Conservation (phyloP, 106 monocot genomes). For the Dendrobium catenatum region DNA sequence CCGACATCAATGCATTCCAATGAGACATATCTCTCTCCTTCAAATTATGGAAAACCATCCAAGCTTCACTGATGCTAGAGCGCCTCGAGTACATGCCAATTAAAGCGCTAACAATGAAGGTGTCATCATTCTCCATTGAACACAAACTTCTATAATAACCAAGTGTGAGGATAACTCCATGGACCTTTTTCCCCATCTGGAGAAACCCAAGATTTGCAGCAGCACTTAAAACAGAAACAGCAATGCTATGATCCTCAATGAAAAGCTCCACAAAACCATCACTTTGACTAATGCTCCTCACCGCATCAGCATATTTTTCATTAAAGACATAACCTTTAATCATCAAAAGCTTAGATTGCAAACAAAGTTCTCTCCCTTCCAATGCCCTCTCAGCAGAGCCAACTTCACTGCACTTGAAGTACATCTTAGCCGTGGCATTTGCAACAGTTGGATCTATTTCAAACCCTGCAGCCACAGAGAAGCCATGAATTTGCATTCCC, state of each 20-base stretch:
- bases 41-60: constrained; percentile 20
- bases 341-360: constrained; percentile 23
- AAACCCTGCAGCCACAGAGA: constrained; percentile 13
- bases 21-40: constrained; percentile 20
- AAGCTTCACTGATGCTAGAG: constrained; percentile 25
- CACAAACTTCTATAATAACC: background rate
- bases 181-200: constrained; percentile 29
- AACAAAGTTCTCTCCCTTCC: constrained; percentile 18
- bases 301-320: constrained; percentile 17
- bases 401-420: constrained; percentile 33
- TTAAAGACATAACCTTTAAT: constrained; percentile 45
- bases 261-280: constrained; percentile 13
- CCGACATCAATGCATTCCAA: constrained; percentile 47
- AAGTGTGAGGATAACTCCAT: constrained; percentile 20
- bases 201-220: constrained; percentile 31
- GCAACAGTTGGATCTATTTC: constrained; percentile 11
- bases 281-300: background rate
- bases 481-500: constrained; percentile 38
- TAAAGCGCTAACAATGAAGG: constrained; percentile 22
- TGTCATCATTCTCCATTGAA: background rate
- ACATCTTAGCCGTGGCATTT: constrained; percentile 44
- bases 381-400: constrained; percentile 28
- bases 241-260: constrained; percentile 19
- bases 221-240: constrained; percentile 23
- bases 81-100: constrained; percentile 57